Conservation (phyloP, 768 basidiomycete genomes). For the Ramaria rubella region DNA sequence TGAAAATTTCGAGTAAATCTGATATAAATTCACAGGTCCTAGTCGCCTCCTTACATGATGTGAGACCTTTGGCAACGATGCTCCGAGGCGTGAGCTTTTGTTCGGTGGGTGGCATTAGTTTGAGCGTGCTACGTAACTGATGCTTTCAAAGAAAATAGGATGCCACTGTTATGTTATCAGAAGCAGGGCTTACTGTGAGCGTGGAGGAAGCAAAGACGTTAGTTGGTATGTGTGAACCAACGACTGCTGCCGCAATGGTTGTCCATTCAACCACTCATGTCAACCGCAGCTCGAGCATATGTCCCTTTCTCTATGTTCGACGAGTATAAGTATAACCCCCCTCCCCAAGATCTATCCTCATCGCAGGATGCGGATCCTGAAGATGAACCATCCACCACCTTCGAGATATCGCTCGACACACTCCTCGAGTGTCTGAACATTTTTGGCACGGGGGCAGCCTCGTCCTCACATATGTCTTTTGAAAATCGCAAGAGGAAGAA, state of each 20-base stretch:
- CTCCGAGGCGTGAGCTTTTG: constrained; percentile 77
- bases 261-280: neutral
- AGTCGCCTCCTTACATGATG: constrained; percentile 68
- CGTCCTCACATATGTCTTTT: constrained; percentile 22
- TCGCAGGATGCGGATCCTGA: constrained; percentile 23
- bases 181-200: constrained; percentile 63
- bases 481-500: constrained; percentile 36
- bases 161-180: constrained; percentile 67
- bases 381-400: constrained; percentile 33
- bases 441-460: constrained; percentile 59
- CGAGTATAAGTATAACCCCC: constrained; percentile 60
- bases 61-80: constrained; percentile 71
- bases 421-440: constrained; percentile 90
- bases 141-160: constrained; percentile 25
- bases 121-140: constrained; percentile 10
- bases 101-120: constrained; percentile 46
- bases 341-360: constrained; percentile 23
- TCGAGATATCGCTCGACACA: constrained; percentile 80
- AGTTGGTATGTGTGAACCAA: constrained; percentile 60
- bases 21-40: constrained; percentile 55
- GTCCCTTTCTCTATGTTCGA: constrained; percentile 75
- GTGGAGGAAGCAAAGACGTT: constrained; percentile 84
- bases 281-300: constrained; percentile 68
- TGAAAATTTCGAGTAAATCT: too few species aligned
- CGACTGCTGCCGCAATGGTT: neutral